These are phyloP conservation scores for Arachis hypogaea DNA, from an alignment of 306 rosid species.

Conservation along the genomic window DNA sequence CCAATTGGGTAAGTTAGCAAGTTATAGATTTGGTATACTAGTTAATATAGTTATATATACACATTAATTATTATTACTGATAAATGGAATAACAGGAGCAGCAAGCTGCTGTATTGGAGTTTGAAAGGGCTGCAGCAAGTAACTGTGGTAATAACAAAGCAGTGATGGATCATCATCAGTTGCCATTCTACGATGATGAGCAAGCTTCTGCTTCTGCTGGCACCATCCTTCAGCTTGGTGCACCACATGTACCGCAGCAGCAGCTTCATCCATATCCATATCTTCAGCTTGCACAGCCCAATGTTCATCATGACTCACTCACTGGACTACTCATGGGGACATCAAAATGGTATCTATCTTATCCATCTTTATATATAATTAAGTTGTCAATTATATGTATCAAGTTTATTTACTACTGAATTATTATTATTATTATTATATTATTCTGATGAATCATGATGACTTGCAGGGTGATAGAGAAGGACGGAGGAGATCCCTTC, in stretches of 20 bases:
- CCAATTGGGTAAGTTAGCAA: constrained; percentile 44
- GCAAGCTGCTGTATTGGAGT: constrained; percentile 44
- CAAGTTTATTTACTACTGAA: too few relatives aligned
- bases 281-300: constrained; percentile 50
- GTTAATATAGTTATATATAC: too few relatives aligned
- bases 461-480: constrained; percentile 16
- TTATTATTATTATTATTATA: too few relatives aligned
- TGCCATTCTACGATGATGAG: constrained; percentile 43
- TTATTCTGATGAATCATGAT: background rate
- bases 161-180: constrained; percentile 23
- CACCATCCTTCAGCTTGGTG: constrained; percentile 46
- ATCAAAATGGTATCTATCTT: background rate
- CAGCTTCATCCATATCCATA: constrained; percentile 36
- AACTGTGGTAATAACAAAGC: constrained; percentile 29
- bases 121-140: constrained; percentile 40
- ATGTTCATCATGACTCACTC: constrained; percentile 11
- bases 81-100: constrained; percentile 44
- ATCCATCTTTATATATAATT: too few relatives aligned
- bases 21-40: too few relatives aligned
- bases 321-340: background rate
- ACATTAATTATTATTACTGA: too few relatives aligned
- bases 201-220: constrained; percentile 11
- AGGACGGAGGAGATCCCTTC: background rate
- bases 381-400: too few relatives aligned
- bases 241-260: constrained; percentile 35